Percentiles rank a stretch among this genome's conserved stretches.
These are phyloP conservation scores for Fusarium tjaetaba DNA, from an alignment of 2,329 filamentous ascomycete genomes.

Conservation along the genomic window DNA sequence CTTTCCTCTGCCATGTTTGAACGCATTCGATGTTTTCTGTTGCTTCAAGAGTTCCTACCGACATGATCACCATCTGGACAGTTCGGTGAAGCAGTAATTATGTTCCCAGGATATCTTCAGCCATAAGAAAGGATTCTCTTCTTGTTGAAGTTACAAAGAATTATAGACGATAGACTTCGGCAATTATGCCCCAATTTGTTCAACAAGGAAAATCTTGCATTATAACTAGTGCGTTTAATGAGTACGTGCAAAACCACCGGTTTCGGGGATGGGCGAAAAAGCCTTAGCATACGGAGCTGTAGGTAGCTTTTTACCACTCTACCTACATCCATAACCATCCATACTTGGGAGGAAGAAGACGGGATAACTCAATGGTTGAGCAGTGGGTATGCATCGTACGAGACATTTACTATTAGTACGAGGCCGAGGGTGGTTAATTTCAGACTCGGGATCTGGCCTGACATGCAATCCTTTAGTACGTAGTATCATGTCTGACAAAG, in stretches of 20 bases:
- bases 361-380: conserved; percentile 12
- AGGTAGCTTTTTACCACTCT: neutral
- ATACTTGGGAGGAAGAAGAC: conserved; percentile 9
- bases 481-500: neutral
- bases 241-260: neutral
- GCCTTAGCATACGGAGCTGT: neutral
- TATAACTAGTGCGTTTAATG: neutral
- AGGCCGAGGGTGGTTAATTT: conserved; percentile 13
- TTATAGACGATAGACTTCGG: neutral
- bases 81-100: neutral
- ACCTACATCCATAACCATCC: neutral
- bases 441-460: conserved; percentile 4
- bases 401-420: conserved; percentile 1
- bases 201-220: neutral
- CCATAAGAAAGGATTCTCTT: neutral
- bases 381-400: conserved; percentile 37
- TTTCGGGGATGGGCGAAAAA: neutral
- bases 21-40: neutral
- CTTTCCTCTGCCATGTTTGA: neutral
- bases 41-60: neutral
- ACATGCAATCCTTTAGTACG: neutral
- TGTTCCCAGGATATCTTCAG: neutral
- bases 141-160: neutral
- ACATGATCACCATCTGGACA: neutral
- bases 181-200: conserved; percentile 2